Conservation (phyloP, 257 asterid genomes). For the Nyctanthes arbortristis region DNA sequence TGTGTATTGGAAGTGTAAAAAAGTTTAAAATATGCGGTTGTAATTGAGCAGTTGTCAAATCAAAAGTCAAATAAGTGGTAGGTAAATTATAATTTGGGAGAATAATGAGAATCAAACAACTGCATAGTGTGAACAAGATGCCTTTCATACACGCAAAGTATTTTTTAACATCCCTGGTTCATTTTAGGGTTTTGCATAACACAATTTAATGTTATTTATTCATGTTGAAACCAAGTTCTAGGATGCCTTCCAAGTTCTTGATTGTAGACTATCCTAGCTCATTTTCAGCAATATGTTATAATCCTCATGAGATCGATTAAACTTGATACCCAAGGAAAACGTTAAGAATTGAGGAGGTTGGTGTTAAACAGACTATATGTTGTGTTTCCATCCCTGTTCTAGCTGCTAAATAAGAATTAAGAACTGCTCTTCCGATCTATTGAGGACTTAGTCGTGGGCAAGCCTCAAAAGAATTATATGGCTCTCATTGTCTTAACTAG, state of each 20-base stretch:
- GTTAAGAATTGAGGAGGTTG: conserved; percentile 3
- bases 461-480: conserved; percentile 15
- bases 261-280: conserved; percentile 14
- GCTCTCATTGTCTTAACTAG: not conserved
- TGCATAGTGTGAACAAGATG: too few species aligned
- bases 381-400: not conserved
- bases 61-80: too few species aligned
- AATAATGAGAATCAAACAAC: too few species aligned
- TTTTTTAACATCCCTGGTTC: not conserved
- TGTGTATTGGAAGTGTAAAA: too few species aligned
- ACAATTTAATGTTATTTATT: not conserved
- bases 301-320: conserved; percentile 1
- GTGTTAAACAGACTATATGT: not conserved
- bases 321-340: not conserved
- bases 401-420: not conserved
- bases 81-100: too few species aligned
- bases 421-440: not conserved
- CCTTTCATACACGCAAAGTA: too few species aligned
- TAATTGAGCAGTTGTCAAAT: too few species aligned
- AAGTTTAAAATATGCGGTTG: too few species aligned
- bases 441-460: not conserved
- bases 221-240: not conserved
- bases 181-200: not conserved
- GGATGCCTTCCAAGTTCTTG: conserved; percentile 6
- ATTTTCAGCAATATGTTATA: not conserved